Percentiles rank a stretch among this genome's conserved stretches.
phyloP scores from a whole-genome alignment of 1,139 yeast genomes.

The Meyerozyma carpophila region DNA sequence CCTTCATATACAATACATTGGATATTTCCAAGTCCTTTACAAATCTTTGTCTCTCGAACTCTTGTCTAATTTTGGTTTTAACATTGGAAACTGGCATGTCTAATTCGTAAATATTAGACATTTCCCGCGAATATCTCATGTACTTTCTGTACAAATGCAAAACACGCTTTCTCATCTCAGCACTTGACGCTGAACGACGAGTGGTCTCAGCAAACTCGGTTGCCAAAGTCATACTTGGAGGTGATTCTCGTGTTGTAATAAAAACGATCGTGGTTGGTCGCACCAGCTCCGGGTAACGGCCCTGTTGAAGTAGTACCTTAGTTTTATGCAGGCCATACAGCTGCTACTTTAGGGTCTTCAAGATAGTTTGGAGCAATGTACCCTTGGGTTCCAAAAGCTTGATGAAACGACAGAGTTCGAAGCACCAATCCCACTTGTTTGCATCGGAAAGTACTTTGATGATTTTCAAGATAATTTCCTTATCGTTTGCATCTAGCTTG shows the following conservation, averaged over 20 bases:
- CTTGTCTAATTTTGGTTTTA: conserved; percentile 83
- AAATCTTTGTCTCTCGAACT: conserved; percentile 79
- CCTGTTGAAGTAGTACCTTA: neutral
- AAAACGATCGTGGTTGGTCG: conserved; percentile 2
- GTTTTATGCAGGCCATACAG: neutral
- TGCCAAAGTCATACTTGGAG: conserved; percentile 49
- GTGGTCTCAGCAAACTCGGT: conserved; percentile 86
- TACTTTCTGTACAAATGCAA: conserved; percentile 69
- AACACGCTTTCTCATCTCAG: conserved; percentile 62
- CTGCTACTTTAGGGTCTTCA: conserved; percentile 1
- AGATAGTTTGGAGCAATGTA: conserved; percentile 16
- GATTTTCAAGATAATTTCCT: conserved; percentile 28
- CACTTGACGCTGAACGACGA: conserved; percentile 55
- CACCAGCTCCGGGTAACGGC: neutral
- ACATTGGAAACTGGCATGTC: conserved; percentile 80
- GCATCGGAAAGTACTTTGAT: conserved; percentile 28
- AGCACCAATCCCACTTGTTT: conserved; percentile 41
- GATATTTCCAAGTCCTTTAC: conserved; percentile 60
- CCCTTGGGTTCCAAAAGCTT: conserved; percentile 39
- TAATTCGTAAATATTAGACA: conserved; percentile 68
- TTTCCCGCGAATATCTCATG: conserved; percentile 58
- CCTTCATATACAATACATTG: conserved; percentile 71
- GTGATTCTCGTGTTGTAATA: neutral
- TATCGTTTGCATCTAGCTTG: conserved; percentile 25
- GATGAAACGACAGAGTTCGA: conserved; percentile 41